Percentiles rank a stretch among this genome's conserved stretches.
These are phyloP conservation scores for Zygoascus bituminiphila DNA, from an alignment of 805 yeast genomes.

Conservation along the genomic window DNA sequence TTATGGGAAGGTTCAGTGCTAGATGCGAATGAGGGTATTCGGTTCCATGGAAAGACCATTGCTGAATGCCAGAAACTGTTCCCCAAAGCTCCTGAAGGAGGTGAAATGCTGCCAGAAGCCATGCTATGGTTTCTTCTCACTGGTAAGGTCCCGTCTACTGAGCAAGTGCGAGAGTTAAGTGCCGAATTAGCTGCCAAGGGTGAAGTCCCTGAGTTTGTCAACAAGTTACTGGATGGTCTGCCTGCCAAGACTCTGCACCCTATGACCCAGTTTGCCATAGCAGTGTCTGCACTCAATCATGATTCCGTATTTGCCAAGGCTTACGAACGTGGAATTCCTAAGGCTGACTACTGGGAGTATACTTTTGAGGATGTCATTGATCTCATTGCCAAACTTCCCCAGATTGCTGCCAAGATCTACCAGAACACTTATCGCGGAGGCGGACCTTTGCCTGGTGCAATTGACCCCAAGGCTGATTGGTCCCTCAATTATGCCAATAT, in stretches of 20 bases:
- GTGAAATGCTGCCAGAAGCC: conserved; percentile 54
- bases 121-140: conserved; percentile 74
- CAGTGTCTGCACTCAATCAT: conserved; percentile 62
- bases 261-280: conserved; percentile 76
- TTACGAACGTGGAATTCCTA: conserved; percentile 61
- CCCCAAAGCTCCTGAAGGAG: conserved; percentile 47
- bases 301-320: conserved; percentile 65
- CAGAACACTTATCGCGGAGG: conserved; percentile 52
- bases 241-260: conserved; percentile 63
- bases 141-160: conserved; percentile 58
- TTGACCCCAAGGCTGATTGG: conserved; percentile 42
- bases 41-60: conserved; percentile 71
- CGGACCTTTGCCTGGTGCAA: conserved; percentile 39
- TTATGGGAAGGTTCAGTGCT: conserved; percentile 77
- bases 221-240: conserved; percentile 50
- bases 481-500: conserved; percentile 57
- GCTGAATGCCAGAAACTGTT: conserved; percentile 58
- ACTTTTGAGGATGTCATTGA: conserved; percentile 63
- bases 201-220: conserved; percentile 55
- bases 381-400: conserved; percentile 66
- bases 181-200: conserved; percentile 58
- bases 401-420: conserved; percentile 67
- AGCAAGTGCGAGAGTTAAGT: conserved; percentile 48
- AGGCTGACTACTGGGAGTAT: conserved; percentile 67
- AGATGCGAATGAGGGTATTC: conserved; percentile 69